These are phyloP conservation scores for Pseudocercospora pini-densiflorae DNA, from an alignment of 2,329 filamentous ascomycete species.

Conservation along the genomic window DNA sequence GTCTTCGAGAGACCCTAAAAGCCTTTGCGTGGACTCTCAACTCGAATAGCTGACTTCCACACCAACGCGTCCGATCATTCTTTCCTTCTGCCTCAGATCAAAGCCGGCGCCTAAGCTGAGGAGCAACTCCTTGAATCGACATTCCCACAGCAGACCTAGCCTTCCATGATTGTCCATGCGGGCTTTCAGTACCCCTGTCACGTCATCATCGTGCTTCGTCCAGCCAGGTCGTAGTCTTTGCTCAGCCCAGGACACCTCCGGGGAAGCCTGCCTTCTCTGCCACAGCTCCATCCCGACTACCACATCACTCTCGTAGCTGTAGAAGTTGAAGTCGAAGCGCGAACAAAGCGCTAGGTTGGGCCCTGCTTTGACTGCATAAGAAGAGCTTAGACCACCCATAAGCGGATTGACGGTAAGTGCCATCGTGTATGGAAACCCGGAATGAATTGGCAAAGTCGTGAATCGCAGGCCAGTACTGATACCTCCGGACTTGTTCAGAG, in stretches of 20 bases:
- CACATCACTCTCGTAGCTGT: conserved; percentile 96
- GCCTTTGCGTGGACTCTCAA: conserved; percentile 21
- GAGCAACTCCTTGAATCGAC: conserved; percentile 85
- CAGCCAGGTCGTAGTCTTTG: conserved; percentile 50
- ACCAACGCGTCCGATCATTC: conserved; percentile 76
- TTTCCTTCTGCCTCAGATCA: conserved; percentile 75
- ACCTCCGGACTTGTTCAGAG: conserved; percentile 90
- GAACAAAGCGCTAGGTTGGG: conserved; percentile 83
- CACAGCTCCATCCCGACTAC: conserved; percentile 92
- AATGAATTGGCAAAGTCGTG: conserved; percentile 78
- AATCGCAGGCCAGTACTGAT: conserved; percentile 89
- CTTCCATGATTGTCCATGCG: conserved; percentile 86
- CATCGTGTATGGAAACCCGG: conserved; percentile 89
- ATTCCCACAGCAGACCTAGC: conserved; percentile 89
- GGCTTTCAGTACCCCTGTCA: conserved; percentile 87
- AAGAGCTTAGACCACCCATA: conserved; percentile 90
- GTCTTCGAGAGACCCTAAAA: too few species aligned
- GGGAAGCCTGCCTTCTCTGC: conserved; percentile 53
- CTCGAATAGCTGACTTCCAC: conserved; percentile 79
- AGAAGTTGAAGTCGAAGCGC: conserved; percentile 95
- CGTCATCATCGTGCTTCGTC: conserved; percentile 61
- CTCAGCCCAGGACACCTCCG: conserved; percentile 50
- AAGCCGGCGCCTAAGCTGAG: conserved; percentile 89
- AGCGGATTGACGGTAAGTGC: conserved; percentile 92
- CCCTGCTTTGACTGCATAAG: conserved; percentile 88